Evolutionary conservation across 2,329 filamentous ascomycete species (phyloP).

Genomic region (Cladophialophora chaetospira): DNA sequence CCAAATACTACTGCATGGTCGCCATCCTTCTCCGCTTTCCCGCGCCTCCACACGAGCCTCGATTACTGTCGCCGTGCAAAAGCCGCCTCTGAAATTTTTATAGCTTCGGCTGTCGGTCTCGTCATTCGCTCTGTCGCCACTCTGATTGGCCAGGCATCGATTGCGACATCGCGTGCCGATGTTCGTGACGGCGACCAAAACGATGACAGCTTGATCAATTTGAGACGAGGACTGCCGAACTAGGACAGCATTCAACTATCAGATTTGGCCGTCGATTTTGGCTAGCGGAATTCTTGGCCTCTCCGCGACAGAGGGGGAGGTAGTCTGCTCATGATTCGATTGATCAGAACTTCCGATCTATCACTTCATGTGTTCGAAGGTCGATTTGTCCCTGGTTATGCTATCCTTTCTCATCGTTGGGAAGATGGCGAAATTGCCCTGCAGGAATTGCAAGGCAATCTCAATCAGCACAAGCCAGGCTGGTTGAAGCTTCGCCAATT

Average conservation of each 20-base stretch:
- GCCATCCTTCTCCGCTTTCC: constrained; percentile 13
- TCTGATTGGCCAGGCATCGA: constrained; percentile 26
- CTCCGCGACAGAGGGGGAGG: too few species aligned
- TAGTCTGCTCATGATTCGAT: too few species aligned
- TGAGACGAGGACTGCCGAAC: not conserved
- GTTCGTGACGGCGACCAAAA: constrained; percentile 11
- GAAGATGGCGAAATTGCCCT: too few species aligned
- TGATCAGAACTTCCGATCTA: too few species aligned
- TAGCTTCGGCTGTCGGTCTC: constrained; percentile 23
- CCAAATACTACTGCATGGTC: constrained; percentile 11
- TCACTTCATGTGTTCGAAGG: too few species aligned
- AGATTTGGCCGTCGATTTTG: not conserved
- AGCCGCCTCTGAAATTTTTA: constrained; percentile 23
- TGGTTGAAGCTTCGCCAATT: too few species aligned
- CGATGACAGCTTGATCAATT: not conserved
- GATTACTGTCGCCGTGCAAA: constrained; percentile 1
- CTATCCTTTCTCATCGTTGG: too few species aligned
- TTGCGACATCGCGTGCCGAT: constrained; percentile 26
- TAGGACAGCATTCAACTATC: not conserved
- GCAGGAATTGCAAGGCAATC: too few species aligned
- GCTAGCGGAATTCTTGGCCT: not conserved
- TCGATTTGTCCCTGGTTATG: too few species aligned
- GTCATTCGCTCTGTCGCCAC: constrained; percentile 21
- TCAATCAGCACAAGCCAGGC: too few species aligned
- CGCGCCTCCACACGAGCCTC: constrained; percentile 13